Percentiles rank a stretch among this genome's conserved stretches.
Conservation (phyloP, 2,329 filamentous ascomycete species). For the Neurospora crassa region DNA sequence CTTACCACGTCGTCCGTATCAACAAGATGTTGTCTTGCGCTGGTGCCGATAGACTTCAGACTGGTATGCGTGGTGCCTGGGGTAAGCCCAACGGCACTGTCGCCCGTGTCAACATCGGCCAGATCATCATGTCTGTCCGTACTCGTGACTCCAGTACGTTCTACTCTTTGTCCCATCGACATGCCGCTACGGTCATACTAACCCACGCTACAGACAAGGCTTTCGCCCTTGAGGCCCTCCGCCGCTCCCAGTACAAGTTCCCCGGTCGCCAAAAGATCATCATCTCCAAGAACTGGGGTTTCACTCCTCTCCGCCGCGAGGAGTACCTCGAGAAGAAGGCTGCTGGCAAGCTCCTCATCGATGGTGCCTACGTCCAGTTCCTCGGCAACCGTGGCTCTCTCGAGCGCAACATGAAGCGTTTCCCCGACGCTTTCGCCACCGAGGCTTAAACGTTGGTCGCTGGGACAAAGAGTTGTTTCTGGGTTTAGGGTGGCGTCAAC, state of each 20-base stretch:
- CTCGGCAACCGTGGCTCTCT: slow-evolving; percentile 86
- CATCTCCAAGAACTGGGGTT: slow-evolving; percentile 99
- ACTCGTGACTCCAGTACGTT: slow-evolving; percentile 83
- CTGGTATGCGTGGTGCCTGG: slow-evolving; percentile 99
- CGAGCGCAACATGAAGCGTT: slow-evolving; percentile 80
- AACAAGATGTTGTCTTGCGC: slow-evolving; percentile 99
- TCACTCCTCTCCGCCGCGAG: slow-evolving; percentile 95
- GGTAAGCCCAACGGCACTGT: slow-evolving; percentile 99
- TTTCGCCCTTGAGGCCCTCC: slow-evolving; percentile 94
- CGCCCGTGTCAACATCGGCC: slow-evolving; percentile 99
- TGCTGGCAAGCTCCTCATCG: slow-evolving; percentile 86
- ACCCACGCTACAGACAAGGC: slow-evolving; percentile 56
- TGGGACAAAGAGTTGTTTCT: slow-evolving; percentile 18
- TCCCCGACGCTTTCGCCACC: slow-evolving; percentile 78
- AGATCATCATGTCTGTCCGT: slow-evolving; percentile 95
- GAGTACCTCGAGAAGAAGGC: slow-evolving; percentile 96
- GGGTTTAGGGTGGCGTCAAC: slow-evolving; percentile 22
- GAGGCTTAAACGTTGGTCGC: slow-evolving; percentile 36
- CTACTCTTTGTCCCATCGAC: background rate
- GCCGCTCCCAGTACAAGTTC: slow-evolving; percentile 99
- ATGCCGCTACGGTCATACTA: slow-evolving; percentile 12
- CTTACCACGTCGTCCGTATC: slow-evolving; percentile 99
- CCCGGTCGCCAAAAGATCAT: slow-evolving; percentile 99
- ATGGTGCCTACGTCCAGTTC: slow-evolving; percentile 99
- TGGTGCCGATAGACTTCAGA: slow-evolving; percentile 99